These are phyloP conservation scores for Fraxinus platypoda DNA, from an alignment of 305 asterid species.

Conservation along the genomic window DNA sequence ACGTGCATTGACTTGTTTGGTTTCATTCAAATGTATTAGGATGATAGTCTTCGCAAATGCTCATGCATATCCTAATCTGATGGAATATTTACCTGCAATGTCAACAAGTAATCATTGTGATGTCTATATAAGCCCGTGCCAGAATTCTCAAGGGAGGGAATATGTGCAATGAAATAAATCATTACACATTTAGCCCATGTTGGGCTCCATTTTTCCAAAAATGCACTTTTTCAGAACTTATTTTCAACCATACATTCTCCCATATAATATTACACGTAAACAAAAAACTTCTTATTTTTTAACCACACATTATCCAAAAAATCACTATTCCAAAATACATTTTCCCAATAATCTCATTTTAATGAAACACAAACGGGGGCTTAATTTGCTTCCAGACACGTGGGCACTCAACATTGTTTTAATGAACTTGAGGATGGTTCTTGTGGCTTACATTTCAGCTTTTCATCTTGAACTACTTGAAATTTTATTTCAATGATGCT, in stretches of 20 bases:
- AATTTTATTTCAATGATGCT: neutral
- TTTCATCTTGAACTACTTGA: neutral
- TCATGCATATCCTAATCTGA: neutral
- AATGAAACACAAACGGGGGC: too few relatives aligned
- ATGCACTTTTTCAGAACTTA: too few relatives aligned
- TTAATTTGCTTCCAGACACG: neutral
- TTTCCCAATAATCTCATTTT: too few relatives aligned
- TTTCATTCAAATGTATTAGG: neutral
- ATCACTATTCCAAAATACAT: too few relatives aligned
- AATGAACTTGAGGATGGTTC: neutral
- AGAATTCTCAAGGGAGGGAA: neutral
- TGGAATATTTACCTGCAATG: neutral
- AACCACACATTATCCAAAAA: too few relatives aligned
- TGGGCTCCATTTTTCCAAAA: too few relatives aligned
- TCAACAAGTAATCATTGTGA: slow-evolving; percentile 5
- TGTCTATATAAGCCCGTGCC: neutral
- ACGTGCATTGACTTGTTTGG: neutral
- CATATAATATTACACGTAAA: too few relatives aligned
- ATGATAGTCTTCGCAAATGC: slow-evolving; percentile 5
- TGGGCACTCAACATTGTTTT: neutral
- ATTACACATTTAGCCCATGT: neutral
- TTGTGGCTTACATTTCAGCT: neutral
- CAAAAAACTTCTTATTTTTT: too few relatives aligned
- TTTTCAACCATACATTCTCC: too few relatives aligned
- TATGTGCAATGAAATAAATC: neutral